phyloP scores from a whole-genome alignment of 805 yeast species.

The Teunomyces lycoperdinae region DNA sequence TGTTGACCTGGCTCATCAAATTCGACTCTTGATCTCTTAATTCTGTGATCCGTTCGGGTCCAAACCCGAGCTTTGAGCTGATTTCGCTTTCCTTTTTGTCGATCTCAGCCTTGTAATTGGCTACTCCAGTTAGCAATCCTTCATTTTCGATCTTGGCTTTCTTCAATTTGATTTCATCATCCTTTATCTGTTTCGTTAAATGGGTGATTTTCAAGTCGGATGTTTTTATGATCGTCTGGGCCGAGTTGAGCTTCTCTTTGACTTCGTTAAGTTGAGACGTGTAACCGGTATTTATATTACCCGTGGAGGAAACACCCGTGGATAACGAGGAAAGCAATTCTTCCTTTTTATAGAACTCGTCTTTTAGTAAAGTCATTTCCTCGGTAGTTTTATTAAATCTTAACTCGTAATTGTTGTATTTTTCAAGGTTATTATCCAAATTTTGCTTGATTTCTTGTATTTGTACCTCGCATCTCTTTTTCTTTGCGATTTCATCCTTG shows the following conservation, averaged over 20 bases:
- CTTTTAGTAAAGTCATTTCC: constrained; percentile 44
- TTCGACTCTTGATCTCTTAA: constrained; percentile 46
- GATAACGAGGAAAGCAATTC: constrained; percentile 78
- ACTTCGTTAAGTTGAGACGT: constrained; percentile 64
- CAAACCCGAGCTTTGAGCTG: constrained; percentile 50
- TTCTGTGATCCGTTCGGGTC: constrained; percentile 42
- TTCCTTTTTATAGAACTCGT: constrained; percentile 56
- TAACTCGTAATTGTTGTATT: constrained; percentile 40
- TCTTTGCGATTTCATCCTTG: constrained; percentile 48
- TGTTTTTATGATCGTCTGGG: constrained; percentile 57
- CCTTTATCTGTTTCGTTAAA: constrained; percentile 49
- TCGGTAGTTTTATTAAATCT: constrained; percentile 45
- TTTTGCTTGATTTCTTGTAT: constrained; percentile 30
- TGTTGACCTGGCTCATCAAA: constrained; percentile 44
- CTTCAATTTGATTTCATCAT: constrained; percentile 46
- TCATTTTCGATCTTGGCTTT: constrained; percentile 53
- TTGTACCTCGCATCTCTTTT: constrained; percentile 28
- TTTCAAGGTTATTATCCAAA: constrained; percentile 33
- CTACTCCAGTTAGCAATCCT: constrained; percentile 41
- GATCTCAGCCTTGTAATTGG: constrained; percentile 37
- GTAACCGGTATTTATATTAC: constrained; percentile 74
- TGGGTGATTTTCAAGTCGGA: constrained; percentile 57
- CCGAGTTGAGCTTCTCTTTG: constrained; percentile 52
- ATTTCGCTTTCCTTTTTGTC: constrained; percentile 41
- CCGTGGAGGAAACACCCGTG: constrained; percentile 87